Evolutionary conservation across 2,329 filamentous ascomycete genomes (phyloP), one percentile per base, ranked within the genome.

Genomic region (Beauveria brongniartii): DNA sequence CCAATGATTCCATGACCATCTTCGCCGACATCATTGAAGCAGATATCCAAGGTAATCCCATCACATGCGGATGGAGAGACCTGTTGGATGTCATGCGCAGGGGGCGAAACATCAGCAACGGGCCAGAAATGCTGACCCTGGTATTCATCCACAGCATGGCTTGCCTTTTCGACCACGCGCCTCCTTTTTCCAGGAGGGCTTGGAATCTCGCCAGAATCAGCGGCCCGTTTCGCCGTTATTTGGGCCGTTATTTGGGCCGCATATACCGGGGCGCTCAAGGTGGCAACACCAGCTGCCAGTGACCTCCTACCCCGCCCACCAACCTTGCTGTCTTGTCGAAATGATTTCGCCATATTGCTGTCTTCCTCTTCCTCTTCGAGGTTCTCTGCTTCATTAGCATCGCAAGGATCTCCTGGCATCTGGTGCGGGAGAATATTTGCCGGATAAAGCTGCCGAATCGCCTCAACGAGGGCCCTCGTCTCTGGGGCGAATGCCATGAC

Each of bases 231-330:
- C 10, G 71, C 68, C 14, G 72, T 69, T 53, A 70, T 61, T 63
- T 75, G 73, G 10, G 71, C 68, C 14, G 72, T 69, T 53, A 70
- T 61, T 63, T 75, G 73, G 10, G 73, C 72, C n/a, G 69, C 72
- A 67, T 83, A 83, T 30, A 81, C 77, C 3, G 80, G 80, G 1
- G 80, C 80, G 56, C 76, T 74, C 30, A 83, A 67, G n/a, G 77
- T 72, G 41, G 80, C 78, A 20, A 83, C 74, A 55, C 79, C 77
- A 10, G 74, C 68, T 3, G 73, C 72, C 53, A 77, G 73, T 65
- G 69, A 65, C 60, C 76, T 70, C 58, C 75, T 71, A 51, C 74
- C 59, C 18, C 59, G 44, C 6, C 59, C 59, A 20, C 59, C 59
- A 16, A 28, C 37, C 24, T 56, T 61, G 10, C 14, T 56, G 9